Percentiles rank a stretch among this genome's conserved stretches.
Evolutionary conservation across 805 yeast genomes (phyloP).

Genomic region (Scheffersomyces stipitis): DNA sequence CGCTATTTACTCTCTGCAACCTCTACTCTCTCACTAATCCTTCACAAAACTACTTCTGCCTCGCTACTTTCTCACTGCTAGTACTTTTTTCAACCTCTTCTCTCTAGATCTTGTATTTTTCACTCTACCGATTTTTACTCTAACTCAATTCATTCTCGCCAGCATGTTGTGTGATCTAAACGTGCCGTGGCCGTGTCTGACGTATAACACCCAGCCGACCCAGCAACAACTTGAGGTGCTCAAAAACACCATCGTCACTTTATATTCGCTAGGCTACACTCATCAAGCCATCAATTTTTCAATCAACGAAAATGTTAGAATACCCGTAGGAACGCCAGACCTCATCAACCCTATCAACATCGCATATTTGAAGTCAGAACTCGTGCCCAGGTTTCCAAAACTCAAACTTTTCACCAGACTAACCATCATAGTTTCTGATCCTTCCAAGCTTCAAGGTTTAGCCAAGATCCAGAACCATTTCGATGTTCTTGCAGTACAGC

Average conservation of each 20-base stretch:
- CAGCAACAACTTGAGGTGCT: conserved; percentile 43
- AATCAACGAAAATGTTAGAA: conserved; percentile 48
- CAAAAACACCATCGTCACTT: conserved; percentile 50
- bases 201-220: conserved; percentile 44
- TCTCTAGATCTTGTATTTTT: too few relatives aligned
- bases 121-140: conserved; percentile 3
- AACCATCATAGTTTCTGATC: conserved; percentile 75
- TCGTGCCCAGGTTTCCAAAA: conserved; percentile 28
- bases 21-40: too few relatives aligned
- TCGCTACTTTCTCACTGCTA: too few relatives aligned
- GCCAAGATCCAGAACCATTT: conserved; percentile 50
- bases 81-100: too few relatives aligned
- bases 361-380: conserved; percentile 17
- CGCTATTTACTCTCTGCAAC: too few relatives aligned
- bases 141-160: too few relatives aligned
- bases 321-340: conserved; percentile 46
- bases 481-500: conserved; percentile 82
- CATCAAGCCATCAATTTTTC: conserved; percentile 74
- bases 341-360: conserved; percentile 52
- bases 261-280: conserved; percentile 66
- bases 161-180: conserved; percentile 69
- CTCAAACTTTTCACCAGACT: conserved; percentile 59
- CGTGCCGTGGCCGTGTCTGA: conserved; percentile 67
- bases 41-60: too few relatives aligned
- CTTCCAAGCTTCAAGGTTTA: conserved; percentile 68